A percentile compares a stretch with the other conserved stretches of the same genome.
Conservation (phyloP, 1,284 basidiomycete species). For the Sparassis latifolia region DNA sequence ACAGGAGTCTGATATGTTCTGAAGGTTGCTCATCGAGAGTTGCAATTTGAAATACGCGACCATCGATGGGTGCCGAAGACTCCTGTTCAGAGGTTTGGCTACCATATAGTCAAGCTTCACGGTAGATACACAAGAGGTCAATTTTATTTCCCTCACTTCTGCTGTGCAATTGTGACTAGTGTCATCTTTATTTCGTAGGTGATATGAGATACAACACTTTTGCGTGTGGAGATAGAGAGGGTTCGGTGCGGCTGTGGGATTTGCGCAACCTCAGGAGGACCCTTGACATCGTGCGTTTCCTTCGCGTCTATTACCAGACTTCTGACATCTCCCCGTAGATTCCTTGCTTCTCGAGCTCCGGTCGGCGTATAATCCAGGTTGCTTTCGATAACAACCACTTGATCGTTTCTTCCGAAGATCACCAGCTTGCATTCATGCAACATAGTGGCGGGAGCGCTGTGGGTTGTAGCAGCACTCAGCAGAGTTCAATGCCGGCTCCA, state of each 20-base stretch:
- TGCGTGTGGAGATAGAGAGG: slow-evolving; percentile 38
- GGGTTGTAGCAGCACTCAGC: too few species aligned
- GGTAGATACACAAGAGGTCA: slow-evolving; percentile 40
- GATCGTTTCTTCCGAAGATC: slow-evolving; percentile 31
- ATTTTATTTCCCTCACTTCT: not conserved
- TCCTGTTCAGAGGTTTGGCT: slow-evolving; percentile 40
- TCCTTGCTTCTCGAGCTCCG: slow-evolving; percentile 22
- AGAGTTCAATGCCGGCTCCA: too few species aligned
- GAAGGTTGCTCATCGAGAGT: slow-evolving; percentile 43
- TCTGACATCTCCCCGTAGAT: slow-evolving; percentile 17
- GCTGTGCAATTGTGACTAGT: not conserved
- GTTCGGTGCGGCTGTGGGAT: slow-evolving; percentile 42
- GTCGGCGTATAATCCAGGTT: slow-evolving; percentile 33
- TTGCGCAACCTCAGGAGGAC: slow-evolving; percentile 31
- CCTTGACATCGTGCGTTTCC: slow-evolving; percentile 22
- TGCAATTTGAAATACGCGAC: slow-evolving; percentile 47
- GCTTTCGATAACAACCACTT: slow-evolving; percentile 26
- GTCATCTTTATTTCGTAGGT: slow-evolving; percentile 14
- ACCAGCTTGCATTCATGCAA: slow-evolving; percentile 18
- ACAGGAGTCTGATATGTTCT: not conserved
- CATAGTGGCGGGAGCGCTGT: not conserved
- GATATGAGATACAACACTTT: slow-evolving; percentile 29
- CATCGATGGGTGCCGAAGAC: slow-evolving; percentile 30
- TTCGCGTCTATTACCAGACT: not conserved
- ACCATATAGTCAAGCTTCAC: slow-evolving; percentile 27